Base-by-base conservation (phyloP, 345 rosid genomes). In the Brassica juncea region DNA sequence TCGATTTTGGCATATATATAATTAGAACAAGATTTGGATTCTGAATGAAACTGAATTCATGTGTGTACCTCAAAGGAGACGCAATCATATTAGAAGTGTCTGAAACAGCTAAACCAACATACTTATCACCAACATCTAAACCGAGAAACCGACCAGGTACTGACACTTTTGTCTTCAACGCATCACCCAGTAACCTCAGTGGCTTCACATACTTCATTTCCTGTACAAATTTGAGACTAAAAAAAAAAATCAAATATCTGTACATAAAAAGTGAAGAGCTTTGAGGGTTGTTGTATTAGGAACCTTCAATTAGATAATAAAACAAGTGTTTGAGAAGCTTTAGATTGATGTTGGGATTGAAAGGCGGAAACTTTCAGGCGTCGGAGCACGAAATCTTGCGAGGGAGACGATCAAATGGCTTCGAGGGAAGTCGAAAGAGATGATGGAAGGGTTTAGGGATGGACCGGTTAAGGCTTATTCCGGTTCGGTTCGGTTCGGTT, bases 111-210 rank as follows among this genome's bases (percentile, higher is more conserved):
- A 95, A 75, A 0, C 99, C 99, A 19, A 95, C 93, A 74, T 90
- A 93, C 82, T 90, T 91, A 72, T 90, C 93, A 4, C 97, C 97
- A 4, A 95, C 92, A 82, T 93, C 99, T 87, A 95, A 86, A 14
- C 99, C 96, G 6, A 93, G 96, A 52, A 85, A 84, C 73, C 96
- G 84, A 19, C 86, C 87, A 58, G 73, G 62, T 68, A 77, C 72
- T 66, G 57, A 37, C 23, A 71, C 74, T 68, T 82, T 82, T 19
- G 82, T 61, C 87, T 85, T 86, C 68, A 82, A 14, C 78, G 91
- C 77, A 16, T 87, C 87, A 10, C 73, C 84, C 79, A 90, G 81
- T 82, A 91, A 78, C 19, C 76, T 80, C 76, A 84, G 37, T 25
- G 97, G 92, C 77, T 84, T 89, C 82, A 87, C 82, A 70, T 85